Evolutionary conservation across 1,284 basidiomycete species (phyloP).

Genomic region (Grifola frondosa): DNA sequence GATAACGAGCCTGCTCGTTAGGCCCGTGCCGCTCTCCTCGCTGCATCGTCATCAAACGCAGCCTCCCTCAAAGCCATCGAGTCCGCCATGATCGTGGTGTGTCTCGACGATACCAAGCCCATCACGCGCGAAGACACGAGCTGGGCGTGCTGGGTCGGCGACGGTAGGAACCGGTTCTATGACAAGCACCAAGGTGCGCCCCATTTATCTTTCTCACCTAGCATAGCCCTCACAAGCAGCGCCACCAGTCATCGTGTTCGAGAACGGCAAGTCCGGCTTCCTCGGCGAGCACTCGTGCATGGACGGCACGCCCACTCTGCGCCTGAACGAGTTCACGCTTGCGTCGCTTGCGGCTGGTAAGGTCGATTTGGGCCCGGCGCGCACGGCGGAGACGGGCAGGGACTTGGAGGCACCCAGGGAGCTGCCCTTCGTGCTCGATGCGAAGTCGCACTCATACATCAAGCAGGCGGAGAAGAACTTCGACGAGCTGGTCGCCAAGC

Average conservation of each 20-base stretch:
- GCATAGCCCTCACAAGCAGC: not conserved
- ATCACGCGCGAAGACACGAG: conserved; percentile 82
- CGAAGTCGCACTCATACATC: conserved; percentile 55
- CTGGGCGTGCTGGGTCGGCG: conserved; percentile 89
- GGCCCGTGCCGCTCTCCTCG: conserved; percentile 68
- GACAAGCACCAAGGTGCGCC: conserved; percentile 93
- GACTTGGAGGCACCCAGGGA: conserved; percentile 62
- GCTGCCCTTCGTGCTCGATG: conserved; percentile 73
- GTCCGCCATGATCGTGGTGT: conserved; percentile 85
- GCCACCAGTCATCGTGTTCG: conserved; percentile 80
- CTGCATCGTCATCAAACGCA: conserved; percentile 67
- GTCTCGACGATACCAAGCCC: conserved; percentile 81
- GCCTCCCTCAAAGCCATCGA: conserved; percentile 77
- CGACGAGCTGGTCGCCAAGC: conserved; percentile 72
- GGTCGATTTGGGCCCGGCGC: conserved; percentile 63
- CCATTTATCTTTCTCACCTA: not conserved
- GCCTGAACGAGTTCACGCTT: conserved; percentile 93
- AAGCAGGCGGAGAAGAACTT: conserved; percentile 64
- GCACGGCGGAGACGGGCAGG: conserved; percentile 41
- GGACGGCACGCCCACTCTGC: conserved; percentile 95
- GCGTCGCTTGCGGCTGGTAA: conserved; percentile 79
- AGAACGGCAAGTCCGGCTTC: conserved; percentile 93
- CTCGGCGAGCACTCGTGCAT: conserved; percentile 89
- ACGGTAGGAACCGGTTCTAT: conserved; percentile 92
- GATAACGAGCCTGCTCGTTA: conserved; percentile 18